These are phyloP conservation scores for Ceratobasidium papillatum DNA, from an alignment of 1,284 basidiomycete genomes.

Conservation along the genomic window DNA sequence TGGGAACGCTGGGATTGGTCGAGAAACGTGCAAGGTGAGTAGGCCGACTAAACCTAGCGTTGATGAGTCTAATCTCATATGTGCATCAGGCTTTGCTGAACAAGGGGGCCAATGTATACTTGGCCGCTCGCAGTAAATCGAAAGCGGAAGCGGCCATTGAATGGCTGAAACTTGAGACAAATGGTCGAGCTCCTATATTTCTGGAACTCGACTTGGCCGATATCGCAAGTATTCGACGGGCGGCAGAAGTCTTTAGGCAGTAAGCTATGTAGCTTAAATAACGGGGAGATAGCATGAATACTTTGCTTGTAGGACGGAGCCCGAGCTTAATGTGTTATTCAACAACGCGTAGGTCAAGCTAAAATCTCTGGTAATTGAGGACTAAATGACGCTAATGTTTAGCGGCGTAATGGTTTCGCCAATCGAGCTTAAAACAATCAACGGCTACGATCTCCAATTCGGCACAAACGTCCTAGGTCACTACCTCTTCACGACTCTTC, in stretches of 20 bases:
- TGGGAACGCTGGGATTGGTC: slow-evolving; percentile 45
- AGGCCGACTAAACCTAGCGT: not conserved
- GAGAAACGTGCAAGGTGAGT: slow-evolving; percentile 41
- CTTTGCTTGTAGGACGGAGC: slow-evolving; percentile 55
- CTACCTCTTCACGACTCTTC: slow-evolving; percentile 37
- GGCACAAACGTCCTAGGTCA: slow-evolving; percentile 44
- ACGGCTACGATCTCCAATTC: slow-evolving; percentile 44
- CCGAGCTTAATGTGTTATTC: slow-evolving; percentile 60
- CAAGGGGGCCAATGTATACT: slow-evolving; percentile 55
- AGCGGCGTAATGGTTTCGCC: slow-evolving; percentile 67
- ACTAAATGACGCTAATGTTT: slow-evolving; percentile 43
- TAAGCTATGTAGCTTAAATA: slow-evolving; percentile 48
- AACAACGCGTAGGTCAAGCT: slow-evolving; percentile 59
- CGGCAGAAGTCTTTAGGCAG: slow-evolving; percentile 62
- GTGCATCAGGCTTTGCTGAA: slow-evolving; percentile 49
- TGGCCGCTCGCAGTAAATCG: slow-evolving; percentile 53
- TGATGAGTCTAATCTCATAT: not conserved
- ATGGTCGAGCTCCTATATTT: slow-evolving; percentile 58
- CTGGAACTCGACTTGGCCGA: slow-evolving; percentile 68
- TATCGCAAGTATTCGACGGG: slow-evolving; percentile 61
- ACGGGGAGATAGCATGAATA: not conserved
- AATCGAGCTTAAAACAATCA: slow-evolving; percentile 56
- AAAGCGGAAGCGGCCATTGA: slow-evolving; percentile 53
- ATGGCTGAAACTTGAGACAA: slow-evolving; percentile 50
- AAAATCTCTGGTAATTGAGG: not conserved